phyloP scores from a whole-genome alignment of 768 basidiomycete species.

The Lactifluus hygrophoroides region DNA sequence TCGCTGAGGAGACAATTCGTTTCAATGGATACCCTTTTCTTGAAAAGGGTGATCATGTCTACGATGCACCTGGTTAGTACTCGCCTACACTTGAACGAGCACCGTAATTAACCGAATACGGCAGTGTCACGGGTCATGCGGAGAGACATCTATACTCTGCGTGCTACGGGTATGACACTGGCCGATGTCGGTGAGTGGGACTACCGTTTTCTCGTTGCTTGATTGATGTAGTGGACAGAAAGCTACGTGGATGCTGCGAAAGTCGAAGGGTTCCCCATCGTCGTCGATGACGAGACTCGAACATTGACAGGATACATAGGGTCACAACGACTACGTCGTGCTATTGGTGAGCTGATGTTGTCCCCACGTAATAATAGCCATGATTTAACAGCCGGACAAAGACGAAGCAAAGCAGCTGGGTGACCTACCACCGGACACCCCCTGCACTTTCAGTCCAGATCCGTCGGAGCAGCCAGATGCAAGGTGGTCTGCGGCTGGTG shows the following conservation, averaged over 20 bases:
- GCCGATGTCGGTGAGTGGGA: slow-evolving; percentile 62
- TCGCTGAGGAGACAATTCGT: slow-evolving; percentile 93
- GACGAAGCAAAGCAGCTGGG: slow-evolving; percentile 65
- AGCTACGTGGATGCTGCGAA: slow-evolving; percentile 57
- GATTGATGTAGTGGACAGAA: slow-evolving; percentile 32
- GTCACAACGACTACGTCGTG: slow-evolving; percentile 74
- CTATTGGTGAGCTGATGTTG: slow-evolving; percentile 52
- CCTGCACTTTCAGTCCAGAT: slow-evolving; percentile 59
- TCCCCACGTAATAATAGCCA: not conserved
- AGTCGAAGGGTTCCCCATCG: slow-evolving; percentile 89
- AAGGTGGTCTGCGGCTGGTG: slow-evolving; percentile 40
- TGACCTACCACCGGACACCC: slow-evolving; percentile 52
- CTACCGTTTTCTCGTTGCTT: not conserved
- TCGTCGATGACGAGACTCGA: slow-evolving; percentile 49
- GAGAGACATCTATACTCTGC: slow-evolving; percentile 63
- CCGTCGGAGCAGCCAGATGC: slow-evolving; percentile 45
- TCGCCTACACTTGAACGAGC: not conserved
- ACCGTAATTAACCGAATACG: slow-evolving; percentile 3
- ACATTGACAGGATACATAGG: slow-evolving; percentile 84
- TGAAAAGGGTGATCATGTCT: slow-evolving; percentile 91
- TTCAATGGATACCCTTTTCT: slow-evolving; percentile 98
- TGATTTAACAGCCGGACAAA: slow-evolving; percentile 25
- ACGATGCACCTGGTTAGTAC: slow-evolving; percentile 75
- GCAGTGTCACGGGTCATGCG: slow-evolving; percentile 88
- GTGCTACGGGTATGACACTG: slow-evolving; percentile 67